Conservation (phyloP, 768 basidiomycete species). For the Flagelloscypha sp. region DNA sequence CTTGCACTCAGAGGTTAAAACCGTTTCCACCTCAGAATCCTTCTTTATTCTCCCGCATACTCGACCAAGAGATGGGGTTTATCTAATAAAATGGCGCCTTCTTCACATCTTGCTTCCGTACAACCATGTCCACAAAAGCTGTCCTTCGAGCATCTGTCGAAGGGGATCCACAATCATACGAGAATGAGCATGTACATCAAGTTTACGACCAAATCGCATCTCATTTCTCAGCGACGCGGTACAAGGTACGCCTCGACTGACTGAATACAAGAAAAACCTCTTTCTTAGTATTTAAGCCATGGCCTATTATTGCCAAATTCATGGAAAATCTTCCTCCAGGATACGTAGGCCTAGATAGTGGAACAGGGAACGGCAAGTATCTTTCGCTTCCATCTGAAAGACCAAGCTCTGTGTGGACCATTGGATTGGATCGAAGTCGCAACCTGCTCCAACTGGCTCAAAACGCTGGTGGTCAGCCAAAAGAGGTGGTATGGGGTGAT, state of each 20-base stretch:
- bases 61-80: constrained; percentile 80
- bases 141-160: constrained; percentile 35
- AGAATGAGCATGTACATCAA: constrained; percentile 67
- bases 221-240: constrained; percentile 85
- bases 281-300: constrained; percentile 46
- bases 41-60: constrained; percentile 39
- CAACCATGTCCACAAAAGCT: constrained; percentile 14
- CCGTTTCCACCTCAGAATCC: constrained; percentile 43
- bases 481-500: constrained; percentile 80
- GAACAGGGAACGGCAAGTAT: constrained; percentile 98
- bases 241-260: constrained; percentile 49
- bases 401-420: constrained; percentile 54
- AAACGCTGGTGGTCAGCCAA: constrained; percentile 43
- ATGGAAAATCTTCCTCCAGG: constrained; percentile 63
- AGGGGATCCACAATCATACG: constrained; percentile 51
- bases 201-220: constrained; percentile 80
- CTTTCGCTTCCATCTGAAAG: constrained; percentile 64
- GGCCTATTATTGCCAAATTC: constrained; percentile 80
- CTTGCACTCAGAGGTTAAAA: no score
- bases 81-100: constrained; percentile 20
- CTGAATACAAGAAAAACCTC: not conserved
- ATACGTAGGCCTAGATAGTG: constrained; percentile 87
- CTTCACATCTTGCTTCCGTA: constrained; percentile 7
- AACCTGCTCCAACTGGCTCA: constrained; percentile 73
- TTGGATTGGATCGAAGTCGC: constrained; percentile 78